Percentiles rank a stretch among this genome's conserved stretches.
Conservation (phyloP, 495 filamentous ascomycete species). For the Tuber umbilicatum region DNA sequence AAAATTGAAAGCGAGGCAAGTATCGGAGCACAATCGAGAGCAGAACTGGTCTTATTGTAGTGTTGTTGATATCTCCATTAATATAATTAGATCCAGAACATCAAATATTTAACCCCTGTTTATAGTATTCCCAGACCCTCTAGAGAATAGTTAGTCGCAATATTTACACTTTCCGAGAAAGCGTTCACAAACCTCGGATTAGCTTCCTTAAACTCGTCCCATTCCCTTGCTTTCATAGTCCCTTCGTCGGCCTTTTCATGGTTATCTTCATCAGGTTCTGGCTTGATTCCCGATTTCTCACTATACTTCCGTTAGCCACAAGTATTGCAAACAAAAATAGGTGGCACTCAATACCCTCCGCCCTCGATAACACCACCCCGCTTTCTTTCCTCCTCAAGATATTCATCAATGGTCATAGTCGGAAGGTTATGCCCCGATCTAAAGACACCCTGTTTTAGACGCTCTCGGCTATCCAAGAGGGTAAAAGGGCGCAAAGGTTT, state of each 20-base stretch:
- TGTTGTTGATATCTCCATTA: not conserved
- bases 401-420: slow-evolving; percentile 97
- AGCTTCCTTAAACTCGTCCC: slow-evolving; percentile 90
- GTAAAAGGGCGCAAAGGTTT: slow-evolving; percentile 91
- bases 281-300: slow-evolving; percentile 61
- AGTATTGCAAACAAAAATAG: slow-evolving; percentile 1
- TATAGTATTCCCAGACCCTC: slow-evolving; percentile 75
- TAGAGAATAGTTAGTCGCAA: slow-evolving; percentile 28
- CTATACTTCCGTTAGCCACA: slow-evolving; percentile 33
- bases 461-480: slow-evolving; percentile 66
- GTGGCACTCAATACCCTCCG: slow-evolving; percentile 48
- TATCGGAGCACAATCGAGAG: not conserved
- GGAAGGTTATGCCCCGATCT: slow-evolving; percentile 84
- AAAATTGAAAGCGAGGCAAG: not conserved
- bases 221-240: slow-evolving; percentile 86
- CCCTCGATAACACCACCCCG: slow-evolving; percentile 88
- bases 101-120: slow-evolving; percentile 59
- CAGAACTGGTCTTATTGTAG: not conserved
- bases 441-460: slow-evolving; percentile 78
- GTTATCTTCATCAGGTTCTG: slow-evolving; percentile 82
- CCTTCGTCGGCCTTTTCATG: slow-evolving; percentile 75
- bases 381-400: slow-evolving; percentile 81
- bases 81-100: not conserved
- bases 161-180: not conserved
- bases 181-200: slow-evolving; percentile 59